A percentile compares a stretch with the other conserved stretches of the same genome.
phyloP scores from a whole-genome alignment of 202 grass and related monocot genomes.

The Bolboschoenoplectus hybrid region DNA sequence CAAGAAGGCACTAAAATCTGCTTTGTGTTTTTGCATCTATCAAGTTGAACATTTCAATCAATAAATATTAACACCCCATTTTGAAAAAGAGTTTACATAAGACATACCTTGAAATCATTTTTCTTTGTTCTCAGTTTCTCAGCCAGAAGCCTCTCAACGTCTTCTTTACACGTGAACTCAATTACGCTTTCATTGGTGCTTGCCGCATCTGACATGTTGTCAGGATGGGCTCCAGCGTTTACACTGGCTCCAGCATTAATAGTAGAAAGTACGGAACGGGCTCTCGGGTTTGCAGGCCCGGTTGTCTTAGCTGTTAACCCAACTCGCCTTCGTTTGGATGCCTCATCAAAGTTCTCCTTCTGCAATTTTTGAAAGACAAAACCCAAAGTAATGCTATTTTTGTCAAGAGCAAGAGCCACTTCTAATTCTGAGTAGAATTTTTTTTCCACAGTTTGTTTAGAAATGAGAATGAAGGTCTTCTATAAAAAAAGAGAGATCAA shows the following conservation, averaged over 20 bases:
- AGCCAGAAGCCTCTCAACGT: conserved; percentile 67
- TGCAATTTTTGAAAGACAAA: conserved; percentile 34
- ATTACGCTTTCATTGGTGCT: conserved; percentile 20
- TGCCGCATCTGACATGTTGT: conserved; percentile 35
- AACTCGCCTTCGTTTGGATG: conserved; percentile 51
- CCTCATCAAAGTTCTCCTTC: conserved; percentile 87
- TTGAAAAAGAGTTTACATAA: neutral
- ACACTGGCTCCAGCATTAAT: conserved; percentile 54
- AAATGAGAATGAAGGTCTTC: neutral
- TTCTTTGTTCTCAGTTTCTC: conserved; percentile 96
- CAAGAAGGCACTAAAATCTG: neutral
- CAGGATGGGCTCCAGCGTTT: neutral
- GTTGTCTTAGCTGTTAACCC: conserved; percentile 44
- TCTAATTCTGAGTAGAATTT: neutral
- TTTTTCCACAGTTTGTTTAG: neutral
- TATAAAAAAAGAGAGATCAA: neutral
- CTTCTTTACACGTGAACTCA: conserved; percentile 71
- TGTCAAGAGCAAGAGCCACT: neutral
- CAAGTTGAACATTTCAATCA: neutral
- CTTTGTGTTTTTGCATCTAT: neutral
- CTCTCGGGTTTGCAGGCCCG: conserved; percentile 45
- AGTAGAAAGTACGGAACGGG: conserved; percentile 65
- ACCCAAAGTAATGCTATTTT: neutral
- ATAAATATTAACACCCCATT: neutral
- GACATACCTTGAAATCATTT: conserved; percentile 72